Base-by-base conservation (phyloP, 2,329 filamentous ascomycete genomes). In the Penicillium paneum region DNA sequence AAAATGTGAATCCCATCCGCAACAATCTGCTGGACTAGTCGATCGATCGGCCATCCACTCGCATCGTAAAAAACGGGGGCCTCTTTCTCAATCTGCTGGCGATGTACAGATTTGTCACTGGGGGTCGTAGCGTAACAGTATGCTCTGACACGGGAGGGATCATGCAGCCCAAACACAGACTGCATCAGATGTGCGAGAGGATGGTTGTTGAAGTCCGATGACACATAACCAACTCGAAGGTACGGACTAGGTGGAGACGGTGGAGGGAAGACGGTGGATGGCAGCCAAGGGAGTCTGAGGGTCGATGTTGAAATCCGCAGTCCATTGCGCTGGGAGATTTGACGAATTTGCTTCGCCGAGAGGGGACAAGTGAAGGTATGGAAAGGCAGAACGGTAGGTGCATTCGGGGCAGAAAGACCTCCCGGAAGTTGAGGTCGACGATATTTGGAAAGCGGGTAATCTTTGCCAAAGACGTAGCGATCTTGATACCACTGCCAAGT, bases 131-230 rank as follows among this genome's bases (percentile, higher is more conserved):
- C 94, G 71, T 99, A 99, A 72, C 94, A 99, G 67, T 92, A 91
- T 0, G 94, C 93, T 64, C 88, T 89, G 15, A 90, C 89, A 26
- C 87, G 84, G 24, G 71, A 74, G 0, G 80, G 80, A 64, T 96
- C 79, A 68, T 99, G 94, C 55, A 97, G 80, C 0, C 94, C 94
- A 74, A 99, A 99, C 6, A 97, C 92, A 1, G 94, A 97, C 76
- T 99, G 94, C 94, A 99, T 99, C 52, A 99, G 74, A 75, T 99
- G 94, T 24, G 94, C 94, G 32, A 99, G 78, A 4, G 94, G 94
- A 69, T 99, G 94, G 65, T 99, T 99, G 69, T 99, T 99, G 75
- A 99, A 99, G 74, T 99, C 94, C 0, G 94, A 97, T 3, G 94
- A 97, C 35, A 99, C 86, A 71, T 99, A 99, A 43, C 94, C 94